These are phyloP conservation scores for Nigrograna mackinnonii DNA, from an alignment of 2,329 filamentous ascomycete genomes.

Conservation along the genomic window DNA sequence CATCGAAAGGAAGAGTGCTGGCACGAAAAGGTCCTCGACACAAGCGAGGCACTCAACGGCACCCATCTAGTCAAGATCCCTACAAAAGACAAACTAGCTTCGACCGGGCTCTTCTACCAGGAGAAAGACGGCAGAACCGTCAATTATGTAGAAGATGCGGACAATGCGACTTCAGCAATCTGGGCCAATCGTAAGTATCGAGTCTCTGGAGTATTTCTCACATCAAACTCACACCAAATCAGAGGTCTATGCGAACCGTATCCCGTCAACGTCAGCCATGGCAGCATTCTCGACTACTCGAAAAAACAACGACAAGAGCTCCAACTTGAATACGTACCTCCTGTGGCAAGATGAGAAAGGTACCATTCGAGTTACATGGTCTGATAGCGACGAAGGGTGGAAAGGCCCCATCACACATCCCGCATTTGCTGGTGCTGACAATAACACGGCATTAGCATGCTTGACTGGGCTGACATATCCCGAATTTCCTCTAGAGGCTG, in stretches of 20 bases:
- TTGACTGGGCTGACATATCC: constrained; percentile 16
- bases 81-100: constrained; percentile 12
- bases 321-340: constrained; percentile 13
- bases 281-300: constrained; percentile 16
- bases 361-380: constrained; percentile 17
- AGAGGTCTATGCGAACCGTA: constrained; percentile 14
- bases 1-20: constrained; percentile 15
- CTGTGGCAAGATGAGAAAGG: constrained; percentile 16
- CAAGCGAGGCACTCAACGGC: constrained; percentile 15
- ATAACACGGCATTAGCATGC: constrained; percentile 17
- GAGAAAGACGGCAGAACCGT: constrained; percentile 12
- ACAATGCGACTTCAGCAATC: not conserved
- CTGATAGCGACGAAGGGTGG: constrained; percentile 16
- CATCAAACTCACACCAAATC: constrained; percentile 2
- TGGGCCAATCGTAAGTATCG: constrained; percentile 14
- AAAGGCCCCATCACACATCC: constrained; percentile 16
- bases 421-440: constrained; percentile 17
- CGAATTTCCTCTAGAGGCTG: constrained; percentile 7
- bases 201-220: not conserved
- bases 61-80: constrained; percentile 12
- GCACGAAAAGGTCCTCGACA: constrained; percentile 15
- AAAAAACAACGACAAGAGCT: constrained; percentile 2
- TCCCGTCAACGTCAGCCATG: constrained; percentile 14
- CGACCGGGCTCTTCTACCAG: constrained; percentile 15
- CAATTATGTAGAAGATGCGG: constrained; percentile 11